These are phyloP conservation scores for Aspergillus sparsus DNA, from an alignment of 495 filamentous ascomycete genomes.

Conservation along the genomic window DNA sequence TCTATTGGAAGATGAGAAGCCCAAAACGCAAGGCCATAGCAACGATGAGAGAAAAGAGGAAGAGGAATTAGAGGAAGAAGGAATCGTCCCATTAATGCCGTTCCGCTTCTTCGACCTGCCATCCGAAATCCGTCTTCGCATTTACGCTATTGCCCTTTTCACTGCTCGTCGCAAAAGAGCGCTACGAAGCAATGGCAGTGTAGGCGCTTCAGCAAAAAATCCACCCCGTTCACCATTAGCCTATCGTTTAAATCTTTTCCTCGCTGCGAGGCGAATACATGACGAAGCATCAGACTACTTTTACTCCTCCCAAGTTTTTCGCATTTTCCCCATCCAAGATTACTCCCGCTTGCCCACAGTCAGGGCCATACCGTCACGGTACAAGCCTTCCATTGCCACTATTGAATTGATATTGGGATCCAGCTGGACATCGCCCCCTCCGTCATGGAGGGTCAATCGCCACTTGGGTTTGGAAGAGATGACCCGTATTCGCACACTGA, in stretches of 20 bases:
- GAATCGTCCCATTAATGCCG: conserved; percentile 25
- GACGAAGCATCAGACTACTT: conserved; percentile 72
- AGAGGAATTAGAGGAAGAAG: conserved; percentile 18
- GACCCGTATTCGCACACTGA: conserved; percentile 59
- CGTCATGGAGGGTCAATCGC: conserved; percentile 68
- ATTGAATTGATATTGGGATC: conserved; percentile 79
- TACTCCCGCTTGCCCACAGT: conserved; percentile 62
- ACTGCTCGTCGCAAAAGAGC: conserved; percentile 37
- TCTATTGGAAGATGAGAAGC: not conserved
- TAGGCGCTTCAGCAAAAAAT: conserved; percentile 76
- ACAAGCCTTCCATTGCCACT: conserved; percentile 64
- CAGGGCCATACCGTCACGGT: conserved; percentile 51
- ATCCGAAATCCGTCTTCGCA: conserved; percentile 69
- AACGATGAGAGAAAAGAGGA: conserved; percentile 25
- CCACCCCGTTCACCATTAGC: conserved; percentile 50
- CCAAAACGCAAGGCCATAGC: conserved; percentile 13
- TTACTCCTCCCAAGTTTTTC: conserved; percentile 74
- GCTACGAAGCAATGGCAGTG: conserved; percentile 41
- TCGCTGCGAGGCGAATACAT: conserved; percentile 64
- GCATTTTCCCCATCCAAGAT: conserved; percentile 72
- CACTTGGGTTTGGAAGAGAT: conserved; percentile 67
- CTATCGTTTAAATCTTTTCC: conserved; percentile 60
- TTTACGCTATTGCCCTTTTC: conserved; percentile 67
- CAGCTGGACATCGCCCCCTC: conserved; percentile 75
- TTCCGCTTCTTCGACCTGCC: conserved; percentile 81